A percentile compares a stretch with the other conserved stretches of the same genome.
Conservation (phyloP, 768 basidiomycete genomes). For the Boletus rufocinnamomeus region DNA sequence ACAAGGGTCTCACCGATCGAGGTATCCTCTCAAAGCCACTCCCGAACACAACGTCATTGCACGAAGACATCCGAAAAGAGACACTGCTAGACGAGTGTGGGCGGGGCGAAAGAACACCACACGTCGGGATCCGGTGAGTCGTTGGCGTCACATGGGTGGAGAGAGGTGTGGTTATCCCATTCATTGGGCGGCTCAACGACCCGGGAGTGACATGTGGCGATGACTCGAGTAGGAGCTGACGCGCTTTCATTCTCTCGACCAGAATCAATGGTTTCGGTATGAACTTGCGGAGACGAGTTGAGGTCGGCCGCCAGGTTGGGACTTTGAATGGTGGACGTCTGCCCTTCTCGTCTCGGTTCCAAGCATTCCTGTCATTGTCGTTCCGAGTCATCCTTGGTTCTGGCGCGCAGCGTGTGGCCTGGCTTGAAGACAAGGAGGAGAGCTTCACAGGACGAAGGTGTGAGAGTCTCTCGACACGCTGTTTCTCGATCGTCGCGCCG, state of each 20-base stretch:
- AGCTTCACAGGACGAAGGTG: background rate
- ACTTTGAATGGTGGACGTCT: background rate
- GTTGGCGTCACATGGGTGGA: constrained; percentile 12
- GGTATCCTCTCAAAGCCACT: constrained; percentile 5
- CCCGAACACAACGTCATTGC: background rate
- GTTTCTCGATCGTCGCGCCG: background rate
- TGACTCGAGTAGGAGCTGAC: constrained; percentile 3
- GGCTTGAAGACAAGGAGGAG: background rate
- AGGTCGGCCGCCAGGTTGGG: background rate
- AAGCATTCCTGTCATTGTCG: background rate
- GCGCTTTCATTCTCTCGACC: constrained; percentile 29
- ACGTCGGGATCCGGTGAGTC: background rate
- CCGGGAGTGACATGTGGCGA: background rate
- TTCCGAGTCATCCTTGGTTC: constrained; percentile 9
- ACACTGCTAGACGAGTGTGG: constrained; percentile 3
- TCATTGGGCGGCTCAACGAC: background rate
- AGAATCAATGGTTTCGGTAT: constrained; percentile 29
- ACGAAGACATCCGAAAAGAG: constrained; percentile 14
- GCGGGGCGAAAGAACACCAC: background rate
- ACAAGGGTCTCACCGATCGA: constrained; percentile 10
- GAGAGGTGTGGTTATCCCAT: background rate
- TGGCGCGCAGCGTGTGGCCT: background rate
- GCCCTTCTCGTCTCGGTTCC: background rate
- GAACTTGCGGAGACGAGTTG: constrained; percentile 17
- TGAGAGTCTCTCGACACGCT: background rate